Percentiles rank a stretch among this genome's conserved stretches.
phyloP scores from a whole-genome alignment of 2,329 filamentous ascomycete genomes.

The Colletotrichum melonis region DNA sequence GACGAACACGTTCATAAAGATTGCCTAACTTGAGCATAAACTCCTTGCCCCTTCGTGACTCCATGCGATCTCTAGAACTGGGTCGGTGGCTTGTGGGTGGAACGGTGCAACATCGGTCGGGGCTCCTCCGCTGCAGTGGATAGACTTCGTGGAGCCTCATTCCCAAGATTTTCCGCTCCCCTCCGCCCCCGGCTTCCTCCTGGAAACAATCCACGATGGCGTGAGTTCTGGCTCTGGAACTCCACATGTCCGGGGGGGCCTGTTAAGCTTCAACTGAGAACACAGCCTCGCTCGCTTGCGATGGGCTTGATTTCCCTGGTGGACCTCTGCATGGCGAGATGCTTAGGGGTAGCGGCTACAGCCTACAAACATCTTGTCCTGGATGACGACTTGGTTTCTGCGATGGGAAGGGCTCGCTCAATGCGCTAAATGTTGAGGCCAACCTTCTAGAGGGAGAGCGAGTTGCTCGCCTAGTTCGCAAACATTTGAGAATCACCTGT shows the following conservation, averaged over 20 bases:
- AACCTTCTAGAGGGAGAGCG: neutral
- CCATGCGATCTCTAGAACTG: slow-evolving; percentile 17
- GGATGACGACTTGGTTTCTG: too few relatives aligned
- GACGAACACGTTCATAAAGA: neutral
- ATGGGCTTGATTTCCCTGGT: neutral
- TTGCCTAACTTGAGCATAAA: neutral
- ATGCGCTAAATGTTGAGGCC: neutral
- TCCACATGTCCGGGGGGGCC: neutral
- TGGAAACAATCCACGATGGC: neutral
- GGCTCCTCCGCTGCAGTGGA: neutral
- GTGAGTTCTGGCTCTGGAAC: neutral
- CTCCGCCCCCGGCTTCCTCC: neutral
- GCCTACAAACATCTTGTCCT: neutral
- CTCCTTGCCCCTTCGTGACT: neutral
- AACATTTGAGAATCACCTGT: neutral
- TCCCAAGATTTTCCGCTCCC: neutral
- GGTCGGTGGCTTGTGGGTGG: neutral
- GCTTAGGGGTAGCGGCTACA: too few relatives aligned
- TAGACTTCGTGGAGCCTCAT: slow-evolving; percentile 19
- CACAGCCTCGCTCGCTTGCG: slow-evolving; percentile 30
- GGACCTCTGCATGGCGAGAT: neutral
- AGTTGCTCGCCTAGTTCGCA: neutral
- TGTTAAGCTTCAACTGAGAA: neutral
- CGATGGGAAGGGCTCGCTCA: neutral
- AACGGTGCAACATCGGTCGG: neutral